Percentiles rank a stretch among this genome's conserved stretches.
Conservation (phyloP, 2,329 filamentous ascomycete species). For the Aspergillus cejpii region DNA sequence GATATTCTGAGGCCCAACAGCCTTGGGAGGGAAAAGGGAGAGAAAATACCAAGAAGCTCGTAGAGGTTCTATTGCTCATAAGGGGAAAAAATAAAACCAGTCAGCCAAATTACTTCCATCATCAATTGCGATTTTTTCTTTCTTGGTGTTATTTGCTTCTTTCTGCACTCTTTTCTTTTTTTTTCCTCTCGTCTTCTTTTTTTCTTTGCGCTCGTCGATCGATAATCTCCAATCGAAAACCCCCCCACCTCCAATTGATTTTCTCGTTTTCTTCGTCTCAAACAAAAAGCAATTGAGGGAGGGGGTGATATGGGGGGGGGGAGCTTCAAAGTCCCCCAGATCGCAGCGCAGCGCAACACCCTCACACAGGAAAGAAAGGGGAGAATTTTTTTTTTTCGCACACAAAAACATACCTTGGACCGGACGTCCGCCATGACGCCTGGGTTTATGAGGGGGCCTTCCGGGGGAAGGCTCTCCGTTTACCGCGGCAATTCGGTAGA, state of each 20-base stretch:
- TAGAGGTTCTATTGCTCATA: conserved; percentile 69
- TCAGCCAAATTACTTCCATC: conserved; percentile 29
- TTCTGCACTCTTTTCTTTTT: no score
- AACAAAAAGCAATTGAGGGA: conserved; percentile 9
- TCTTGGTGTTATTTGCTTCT: background rate
- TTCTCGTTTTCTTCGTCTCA: conserved; percentile 12
- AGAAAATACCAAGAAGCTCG: conserved; percentile 84
- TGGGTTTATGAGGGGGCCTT: conserved; percentile 44
- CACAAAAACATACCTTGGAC: conserved; percentile 45
- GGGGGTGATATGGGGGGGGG: no score
- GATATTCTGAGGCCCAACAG: no score
- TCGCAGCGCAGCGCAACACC: conserved; percentile 2
- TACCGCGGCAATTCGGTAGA: conserved; percentile 43
- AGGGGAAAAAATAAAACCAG: conserved; percentile 20
- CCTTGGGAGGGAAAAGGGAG: conserved; percentile 16
- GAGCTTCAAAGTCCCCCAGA: no score
- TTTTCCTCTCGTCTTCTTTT: background rate
- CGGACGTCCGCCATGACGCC: conserved; percentile 49
- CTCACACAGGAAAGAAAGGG: background rate
- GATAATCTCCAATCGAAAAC: background rate
- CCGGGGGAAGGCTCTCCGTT: conserved; percentile 44
- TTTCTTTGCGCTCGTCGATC: background rate
- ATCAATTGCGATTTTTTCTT: background rate
- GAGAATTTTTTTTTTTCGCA: conserved; percentile 13
- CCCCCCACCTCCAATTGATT: conserved; percentile 2